Evolutionary conservation across 2,329 filamentous ascomycete species (phyloP).

Genomic region (Fusarium sp.): DNA sequence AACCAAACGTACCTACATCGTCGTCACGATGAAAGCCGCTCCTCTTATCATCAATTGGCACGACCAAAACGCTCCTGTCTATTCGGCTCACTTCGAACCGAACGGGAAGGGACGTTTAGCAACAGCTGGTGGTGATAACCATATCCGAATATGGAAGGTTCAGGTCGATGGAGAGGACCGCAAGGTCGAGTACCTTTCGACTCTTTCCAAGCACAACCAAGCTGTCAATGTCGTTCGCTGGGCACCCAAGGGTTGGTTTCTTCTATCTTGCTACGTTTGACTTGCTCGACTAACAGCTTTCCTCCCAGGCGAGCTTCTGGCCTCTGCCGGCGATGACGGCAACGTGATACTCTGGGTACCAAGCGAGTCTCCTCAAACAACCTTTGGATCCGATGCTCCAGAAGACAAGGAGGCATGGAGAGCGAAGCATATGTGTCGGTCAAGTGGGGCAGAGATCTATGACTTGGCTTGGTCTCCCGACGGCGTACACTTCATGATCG

Average conservation of each 20-base stretch:
- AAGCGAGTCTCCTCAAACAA: constrained; percentile 78
- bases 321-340: constrained; percentile 96
- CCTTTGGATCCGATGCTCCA: constrained; percentile 85
- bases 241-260: constrained; percentile 84
- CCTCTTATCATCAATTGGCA: constrained; percentile 99
- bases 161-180: constrained; percentile 87
- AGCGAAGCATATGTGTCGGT: constrained; percentile 97
- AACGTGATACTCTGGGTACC: constrained; percentile 98
- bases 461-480: constrained; percentile 99
- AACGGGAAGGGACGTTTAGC: constrained; percentile 92
- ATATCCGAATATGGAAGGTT: constrained; percentile 95
- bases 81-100: constrained; percentile 96
- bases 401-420: constrained; percentile 98
- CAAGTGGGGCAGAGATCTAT: constrained; percentile 95
- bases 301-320: constrained; percentile 84
- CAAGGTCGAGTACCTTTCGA: constrained; percentile 92
- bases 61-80: constrained; percentile 95
- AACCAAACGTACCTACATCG: constrained; percentile 42
- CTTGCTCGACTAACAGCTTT: constrained; percentile 34
- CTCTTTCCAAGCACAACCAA: constrained; percentile 93
- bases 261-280: background rate
- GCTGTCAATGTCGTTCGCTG: constrained; percentile 98
- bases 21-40: constrained; percentile 87
- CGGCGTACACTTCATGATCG: constrained; percentile 94
- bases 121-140: constrained; percentile 95